Evolutionary conservation across 441 rosid species (phyloP), one percentile per base, ranked within the genome.

Genomic region (Gossypium gossypioides): DNA sequence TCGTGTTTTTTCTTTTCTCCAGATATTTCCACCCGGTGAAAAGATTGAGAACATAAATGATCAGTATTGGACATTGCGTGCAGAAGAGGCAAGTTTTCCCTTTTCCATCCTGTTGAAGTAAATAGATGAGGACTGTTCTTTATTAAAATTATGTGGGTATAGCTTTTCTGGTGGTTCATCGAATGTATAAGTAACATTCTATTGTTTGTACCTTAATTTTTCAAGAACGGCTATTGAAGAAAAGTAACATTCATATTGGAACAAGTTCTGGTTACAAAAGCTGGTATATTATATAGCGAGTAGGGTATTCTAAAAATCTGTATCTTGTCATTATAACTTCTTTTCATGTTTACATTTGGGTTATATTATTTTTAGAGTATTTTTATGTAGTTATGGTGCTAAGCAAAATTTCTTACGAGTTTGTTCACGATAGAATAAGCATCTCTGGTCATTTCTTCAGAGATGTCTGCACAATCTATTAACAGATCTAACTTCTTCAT

Each of bases 11-110:
- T 56, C n/a, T 3, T 56, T 56, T 55, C 60, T 74, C 72, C 79
- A 84, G 87, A 81, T 80, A 48, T 82, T 82, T 68, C 82, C 84
- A n/a, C 81, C 74, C 51, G 66, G 15, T 68, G 85, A 81, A 60
- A 81, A 76, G 72, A 81, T 84, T 65, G 85, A 82, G 77, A 78
- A 82, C 70, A 81, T 82, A 55, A 80, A 81, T 78, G 85, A 84
- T 62, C 84, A 82, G 54, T 82, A 78, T 74, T 80, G 85, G 87
- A 84, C 85, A 22, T 72, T 84, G 60, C 85, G 84, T 1, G 85
- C 85, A 57, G 87, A 84, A 59, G 85, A 84, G 84, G 87, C 77
- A 34, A 72, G 72, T 76, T 22, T 37, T 73, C 68, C n/a, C 19
- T 67, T 54, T n/a, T 29, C 59, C 44, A 16, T 34, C 51, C 9